Conservation (phyloP, 352 stramenopile species). For the Globisporangium nunn region DNA sequence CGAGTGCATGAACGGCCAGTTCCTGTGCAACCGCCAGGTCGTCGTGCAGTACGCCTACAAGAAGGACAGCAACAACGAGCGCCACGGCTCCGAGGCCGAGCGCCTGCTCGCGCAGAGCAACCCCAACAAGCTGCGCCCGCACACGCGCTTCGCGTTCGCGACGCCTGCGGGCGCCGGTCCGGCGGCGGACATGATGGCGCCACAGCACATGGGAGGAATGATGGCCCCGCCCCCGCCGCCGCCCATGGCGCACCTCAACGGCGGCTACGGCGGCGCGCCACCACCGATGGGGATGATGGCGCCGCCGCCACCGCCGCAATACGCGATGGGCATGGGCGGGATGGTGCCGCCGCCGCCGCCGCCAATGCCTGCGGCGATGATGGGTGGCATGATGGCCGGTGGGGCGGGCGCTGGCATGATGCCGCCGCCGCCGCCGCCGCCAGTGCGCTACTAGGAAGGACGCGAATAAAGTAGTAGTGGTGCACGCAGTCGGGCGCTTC, state of each 20-base stretch:
- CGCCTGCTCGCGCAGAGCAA: conserved; percentile 79
- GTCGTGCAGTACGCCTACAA: conserved; percentile 99
- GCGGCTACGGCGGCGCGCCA: conserved; percentile 25
- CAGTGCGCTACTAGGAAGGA: conserved; percentile 19
- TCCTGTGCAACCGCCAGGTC: conserved; percentile 96
- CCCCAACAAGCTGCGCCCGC: conserved; percentile 70
- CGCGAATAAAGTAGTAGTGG: background rate
- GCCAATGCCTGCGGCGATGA: conserved; percentile 23
- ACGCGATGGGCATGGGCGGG: conserved; percentile 20
- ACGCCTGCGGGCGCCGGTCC: conserved; percentile 1
- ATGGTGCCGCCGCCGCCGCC: conserved; percentile 22
- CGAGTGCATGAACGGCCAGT: conserved; percentile 99
- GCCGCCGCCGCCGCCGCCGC: conserved; percentile 40
- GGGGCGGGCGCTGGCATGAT: conserved; percentile 2
- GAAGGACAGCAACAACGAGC: conserved; percentile 92
- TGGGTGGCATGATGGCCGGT: conserved; percentile 2
- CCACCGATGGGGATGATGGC: conserved; percentile 25
- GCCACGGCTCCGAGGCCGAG: conserved; percentile 89
- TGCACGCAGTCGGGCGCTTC: too few species aligned
- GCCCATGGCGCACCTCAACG: conserved; percentile 18
- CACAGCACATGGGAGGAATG: background rate
- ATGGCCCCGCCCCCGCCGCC: conserved; percentile 23
- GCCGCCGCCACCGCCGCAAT: conserved; percentile 20
- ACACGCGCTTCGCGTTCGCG: conserved; percentile 70
- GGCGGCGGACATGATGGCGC: conserved; percentile 5